A percentile compares a stretch with the other conserved stretches of the same genome.
Evolutionary conservation across 495 filamentous ascomycete species (phyloP).

Genomic region (Hypoxylon crocopeplum): DNA sequence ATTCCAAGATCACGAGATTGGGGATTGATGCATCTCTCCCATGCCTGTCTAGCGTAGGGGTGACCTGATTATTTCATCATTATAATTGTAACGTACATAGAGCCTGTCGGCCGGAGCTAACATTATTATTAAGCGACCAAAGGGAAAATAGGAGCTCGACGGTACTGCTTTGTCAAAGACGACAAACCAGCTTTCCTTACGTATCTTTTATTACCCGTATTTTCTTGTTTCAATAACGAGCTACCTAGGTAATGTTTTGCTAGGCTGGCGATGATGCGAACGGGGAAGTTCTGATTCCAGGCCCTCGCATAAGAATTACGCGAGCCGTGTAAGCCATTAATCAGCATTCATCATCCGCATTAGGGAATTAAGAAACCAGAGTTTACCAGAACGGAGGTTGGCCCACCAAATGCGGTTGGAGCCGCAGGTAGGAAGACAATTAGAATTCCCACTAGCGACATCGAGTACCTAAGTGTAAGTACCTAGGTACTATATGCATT

Average conservation of each 20-base stretch:
- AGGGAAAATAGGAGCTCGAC: background rate
- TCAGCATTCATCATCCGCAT: conserved; percentile 20
- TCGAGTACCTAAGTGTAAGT: too few relatives aligned
- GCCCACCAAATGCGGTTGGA: conserved; percentile 7
- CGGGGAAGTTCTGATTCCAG: conserved; percentile 1
- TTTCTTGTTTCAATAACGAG: conserved; percentile 4
- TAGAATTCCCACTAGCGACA: background rate
- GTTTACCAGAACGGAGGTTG: conserved; percentile 1
- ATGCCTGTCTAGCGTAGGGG: conserved; percentile 14
- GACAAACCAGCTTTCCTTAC: conserved; percentile 12
- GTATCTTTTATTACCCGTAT: too few relatives aligned
- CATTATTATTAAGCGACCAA: too few relatives aligned
- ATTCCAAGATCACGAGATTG: conserved; percentile 1
- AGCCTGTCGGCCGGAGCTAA: too few relatives aligned
- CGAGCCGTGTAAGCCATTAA: conserved; percentile 29
- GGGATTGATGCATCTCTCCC: background rate
- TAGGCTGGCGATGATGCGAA: background rate
- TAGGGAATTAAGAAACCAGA: conserved; percentile 6
- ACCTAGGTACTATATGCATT: too few relatives aligned
- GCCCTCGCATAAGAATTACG: conserved; percentile 32
- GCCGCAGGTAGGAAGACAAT: conserved; percentile 11
- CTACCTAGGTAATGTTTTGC: background rate
- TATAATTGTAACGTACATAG: background rate
- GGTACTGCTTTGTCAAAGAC: conserved; percentile 24
- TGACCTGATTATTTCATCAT: conserved; percentile 5